A percentile compares a stretch with the other conserved stretches of the same genome.
phyloP scores from a whole-genome alignment of 805 yeast species.

The Candida quercuum region DNA sequence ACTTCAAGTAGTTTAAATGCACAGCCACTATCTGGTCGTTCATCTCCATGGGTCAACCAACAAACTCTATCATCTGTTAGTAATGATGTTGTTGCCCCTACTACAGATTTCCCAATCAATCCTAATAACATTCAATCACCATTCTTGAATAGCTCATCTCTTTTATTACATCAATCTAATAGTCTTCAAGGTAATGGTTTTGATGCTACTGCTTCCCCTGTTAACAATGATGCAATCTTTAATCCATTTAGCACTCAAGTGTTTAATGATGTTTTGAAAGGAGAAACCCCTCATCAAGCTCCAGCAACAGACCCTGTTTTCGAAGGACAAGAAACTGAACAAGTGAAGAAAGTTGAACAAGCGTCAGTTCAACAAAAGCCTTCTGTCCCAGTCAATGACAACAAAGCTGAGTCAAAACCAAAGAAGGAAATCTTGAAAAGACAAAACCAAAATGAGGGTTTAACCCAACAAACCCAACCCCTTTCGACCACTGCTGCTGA shows the following conservation, averaged over 20 bases:
- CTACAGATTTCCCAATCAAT: constrained; percentile 8
- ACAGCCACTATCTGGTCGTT: constrained; percentile 15
- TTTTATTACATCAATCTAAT: not conserved
- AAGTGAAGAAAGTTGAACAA: not conserved
- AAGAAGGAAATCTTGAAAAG: constrained; percentile 1
- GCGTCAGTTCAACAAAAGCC: too few relatives aligned
- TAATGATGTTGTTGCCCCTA: constrained; percentile 5
- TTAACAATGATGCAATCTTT: constrained; percentile 27
- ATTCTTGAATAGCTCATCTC: constrained; percentile 6
- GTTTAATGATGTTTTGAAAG: constrained; percentile 34
- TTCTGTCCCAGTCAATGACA: not conserved
- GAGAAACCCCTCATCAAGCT: constrained; percentile 15
- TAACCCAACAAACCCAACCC: constrained; percentile 4
- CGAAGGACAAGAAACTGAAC: not conserved
- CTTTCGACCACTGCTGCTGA: too few relatives aligned
- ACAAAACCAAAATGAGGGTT: not conserved
- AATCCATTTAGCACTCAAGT: constrained; percentile 35
- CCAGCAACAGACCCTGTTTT: not conserved
- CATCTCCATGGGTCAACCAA: constrained; percentile 18
- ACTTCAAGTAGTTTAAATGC: constrained; percentile 6
- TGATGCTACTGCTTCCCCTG: not conserved
- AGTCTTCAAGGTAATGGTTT: not conserved
- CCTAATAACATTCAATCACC: constrained; percentile 11
- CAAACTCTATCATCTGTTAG: not conserved
- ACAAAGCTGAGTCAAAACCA: not conserved